Percentiles rank a stretch among this genome's conserved stretches.
Conservation (phyloP, 495 filamentous ascomycete species). For the Aspergillus taichungensis region DNA sequence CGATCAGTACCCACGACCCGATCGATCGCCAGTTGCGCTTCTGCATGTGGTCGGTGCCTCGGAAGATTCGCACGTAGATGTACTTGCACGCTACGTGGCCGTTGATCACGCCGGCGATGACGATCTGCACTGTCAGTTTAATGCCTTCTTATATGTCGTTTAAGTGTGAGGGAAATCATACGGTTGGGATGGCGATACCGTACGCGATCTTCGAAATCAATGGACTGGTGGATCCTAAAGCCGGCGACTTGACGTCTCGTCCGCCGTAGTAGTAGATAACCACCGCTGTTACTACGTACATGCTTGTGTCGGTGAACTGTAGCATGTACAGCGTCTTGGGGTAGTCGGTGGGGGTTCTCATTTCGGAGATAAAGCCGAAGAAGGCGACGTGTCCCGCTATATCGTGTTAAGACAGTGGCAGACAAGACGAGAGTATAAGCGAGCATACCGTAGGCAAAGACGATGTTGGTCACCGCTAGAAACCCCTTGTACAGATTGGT, state of each 20-base stretch:
- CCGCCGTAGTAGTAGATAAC: conserved; percentile 57
- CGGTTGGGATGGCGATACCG: conserved; percentile 60
- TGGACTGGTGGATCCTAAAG: conserved; percentile 49
- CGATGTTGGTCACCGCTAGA: conserved; percentile 16
- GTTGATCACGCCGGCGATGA: conserved; percentile 47
- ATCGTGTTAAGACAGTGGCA: too few relatives aligned
- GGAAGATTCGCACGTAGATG: conserved; percentile 46
- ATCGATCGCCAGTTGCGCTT: conserved; percentile 31
- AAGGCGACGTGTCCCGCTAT: conserved; percentile 52
- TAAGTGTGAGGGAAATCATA: background rate
- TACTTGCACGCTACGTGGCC: conserved; percentile 46
- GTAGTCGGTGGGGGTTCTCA: conserved; percentile 50
- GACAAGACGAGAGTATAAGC: too few relatives aligned
- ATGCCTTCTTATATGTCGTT: too few relatives aligned
- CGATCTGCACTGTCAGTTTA: conserved; percentile 14
- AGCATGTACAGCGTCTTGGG: conserved; percentile 47
- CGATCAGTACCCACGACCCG: conserved; percentile 42
- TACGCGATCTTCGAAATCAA: conserved; percentile 50
- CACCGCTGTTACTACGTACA: conserved; percentile 36
- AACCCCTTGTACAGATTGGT: conserved; percentile 10
- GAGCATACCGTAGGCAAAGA: conserved; percentile 21
- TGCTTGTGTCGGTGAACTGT: conserved; percentile 45
- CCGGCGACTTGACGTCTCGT: conserved; percentile 48
- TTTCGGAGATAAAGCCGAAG: conserved; percentile 60
- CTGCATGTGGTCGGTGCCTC: conserved; percentile 40